Evolutionary conservation across 2,329 filamentous ascomycete genomes (phyloP).

Genomic region (Geosmithia flava): DNA sequence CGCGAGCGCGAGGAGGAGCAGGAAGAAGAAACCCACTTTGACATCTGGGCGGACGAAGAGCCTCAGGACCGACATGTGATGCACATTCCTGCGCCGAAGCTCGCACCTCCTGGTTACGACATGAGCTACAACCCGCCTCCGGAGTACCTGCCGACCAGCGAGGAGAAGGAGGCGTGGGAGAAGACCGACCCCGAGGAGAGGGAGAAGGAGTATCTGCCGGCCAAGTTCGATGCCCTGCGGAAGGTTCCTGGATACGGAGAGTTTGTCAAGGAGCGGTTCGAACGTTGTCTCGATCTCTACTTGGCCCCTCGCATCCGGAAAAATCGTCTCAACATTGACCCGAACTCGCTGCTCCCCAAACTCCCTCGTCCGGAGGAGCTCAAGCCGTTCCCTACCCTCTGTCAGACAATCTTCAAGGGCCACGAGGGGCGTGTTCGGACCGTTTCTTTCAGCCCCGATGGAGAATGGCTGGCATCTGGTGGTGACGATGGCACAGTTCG

Average conservation of each 20-base stretch:
- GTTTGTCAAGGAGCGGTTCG: constrained; percentile 92
- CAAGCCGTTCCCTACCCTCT: constrained; percentile 86
- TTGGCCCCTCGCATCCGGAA: constrained; percentile 83
- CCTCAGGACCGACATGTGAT: constrained; percentile 75
- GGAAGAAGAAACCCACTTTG: constrained; percentile 62
- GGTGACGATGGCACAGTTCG: constrained; percentile 89
- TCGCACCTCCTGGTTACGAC: constrained; percentile 86
- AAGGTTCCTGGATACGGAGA: constrained; percentile 84
- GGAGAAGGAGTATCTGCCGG: constrained; percentile 78
- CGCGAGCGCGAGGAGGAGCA: constrained; percentile 58
- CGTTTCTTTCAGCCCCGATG: constrained; percentile 73
- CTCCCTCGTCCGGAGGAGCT: constrained; percentile 87
- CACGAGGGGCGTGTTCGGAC: constrained; percentile 82
- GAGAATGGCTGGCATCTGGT: constrained; percentile 78
- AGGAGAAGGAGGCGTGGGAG: constrained; percentile 79
- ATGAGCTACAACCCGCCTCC: constrained; percentile 92
- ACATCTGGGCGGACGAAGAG: constrained; percentile 91
- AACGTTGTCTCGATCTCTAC: constrained; percentile 90
- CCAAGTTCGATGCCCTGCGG: constrained; percentile 70
- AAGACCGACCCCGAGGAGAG: constrained; percentile 79
- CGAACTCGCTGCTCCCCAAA: constrained; percentile 82
- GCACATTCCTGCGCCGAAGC: constrained; percentile 90
- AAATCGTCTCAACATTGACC: constrained; percentile 94
- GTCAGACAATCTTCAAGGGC: constrained; percentile 75
- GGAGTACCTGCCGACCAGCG: constrained; percentile 81